Percentiles rank a stretch among this genome's conserved stretches.
Evolutionary conservation across 2,329 filamentous ascomycete species (phyloP).

Genomic region (Orbilia quercus): DNA sequence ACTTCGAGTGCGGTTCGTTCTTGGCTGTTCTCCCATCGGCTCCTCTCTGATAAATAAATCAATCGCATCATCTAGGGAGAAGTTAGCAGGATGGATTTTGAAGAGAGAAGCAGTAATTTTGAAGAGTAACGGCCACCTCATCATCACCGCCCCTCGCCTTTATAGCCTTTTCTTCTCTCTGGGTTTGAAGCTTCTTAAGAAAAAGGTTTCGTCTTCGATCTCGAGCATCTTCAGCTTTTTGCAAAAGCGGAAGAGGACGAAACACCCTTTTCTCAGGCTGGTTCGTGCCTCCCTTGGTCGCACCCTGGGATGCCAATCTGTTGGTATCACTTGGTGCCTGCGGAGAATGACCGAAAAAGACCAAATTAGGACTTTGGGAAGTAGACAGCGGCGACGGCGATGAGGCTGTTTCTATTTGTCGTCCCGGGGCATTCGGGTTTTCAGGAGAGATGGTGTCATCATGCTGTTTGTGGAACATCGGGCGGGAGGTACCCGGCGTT

Average conservation of each 20-base stretch:
- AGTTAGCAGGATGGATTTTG: background rate
- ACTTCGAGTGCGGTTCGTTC: constrained; percentile 59
- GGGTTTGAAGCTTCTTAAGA: constrained; percentile 73
- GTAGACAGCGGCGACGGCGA: background rate
- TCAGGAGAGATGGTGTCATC: background rate
- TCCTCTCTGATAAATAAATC: constrained; percentile 63
- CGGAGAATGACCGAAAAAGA: constrained; percentile 26
- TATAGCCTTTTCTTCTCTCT: constrained; percentile 71
- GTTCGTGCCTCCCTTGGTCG: background rate
- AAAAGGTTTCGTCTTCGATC: constrained; percentile 76
- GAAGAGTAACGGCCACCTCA: constrained; percentile 63
- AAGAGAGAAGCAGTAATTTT: background rate
- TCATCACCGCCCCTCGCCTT: constrained; percentile 73
- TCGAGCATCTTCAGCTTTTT: constrained; percentile 71
- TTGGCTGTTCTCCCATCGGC: constrained; percentile 61
- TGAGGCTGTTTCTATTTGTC: constrained; percentile 16
- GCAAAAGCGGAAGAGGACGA: constrained; percentile 73
- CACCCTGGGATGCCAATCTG: background rate
- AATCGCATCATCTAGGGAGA: constrained; percentile 62
- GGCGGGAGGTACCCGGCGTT: constrained; percentile 11
- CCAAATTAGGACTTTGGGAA: background rate
- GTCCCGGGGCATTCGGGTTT: constrained; percentile 4
- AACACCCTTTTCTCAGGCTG: constrained; percentile 44
- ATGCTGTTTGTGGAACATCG: constrained; percentile 40
- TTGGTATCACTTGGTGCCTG: background rate